A percentile compares a stretch with the other conserved stretches of the same genome.
Evolutionary conservation across 768 basidiomycete genomes (phyloP).

Genomic region (Tulasnella sp.): DNA sequence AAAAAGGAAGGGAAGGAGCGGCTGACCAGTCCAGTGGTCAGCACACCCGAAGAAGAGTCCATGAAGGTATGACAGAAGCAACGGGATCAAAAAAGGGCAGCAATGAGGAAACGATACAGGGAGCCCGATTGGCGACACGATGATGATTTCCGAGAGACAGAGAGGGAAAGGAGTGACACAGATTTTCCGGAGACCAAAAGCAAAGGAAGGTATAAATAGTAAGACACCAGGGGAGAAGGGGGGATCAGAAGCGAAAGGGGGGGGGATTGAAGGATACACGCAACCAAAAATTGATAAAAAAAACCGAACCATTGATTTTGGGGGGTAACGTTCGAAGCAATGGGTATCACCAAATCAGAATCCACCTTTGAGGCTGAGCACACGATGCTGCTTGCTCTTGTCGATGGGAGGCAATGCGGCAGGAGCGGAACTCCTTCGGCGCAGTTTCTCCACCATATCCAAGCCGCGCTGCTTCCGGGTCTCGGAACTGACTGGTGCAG

Average conservation of each 20-base stretch:
- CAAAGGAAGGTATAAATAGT: constrained; percentile 3
- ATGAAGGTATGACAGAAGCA: not conserved
- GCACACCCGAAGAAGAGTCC: not conserved
- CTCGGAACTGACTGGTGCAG: constrained; percentile 14
- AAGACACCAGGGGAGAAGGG: constrained; percentile 6
- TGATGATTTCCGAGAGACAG: constrained; percentile 4
- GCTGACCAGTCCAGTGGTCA: constrained; percentile 1
- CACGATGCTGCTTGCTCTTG: not conserved
- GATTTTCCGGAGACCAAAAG: not conserved
- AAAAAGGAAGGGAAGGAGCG: not conserved
- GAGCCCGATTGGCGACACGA: not conserved
- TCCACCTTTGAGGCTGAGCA: constrained; percentile 9
- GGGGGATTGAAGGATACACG: not conserved
- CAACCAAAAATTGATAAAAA: not conserved
- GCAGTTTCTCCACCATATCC: constrained; percentile 26
- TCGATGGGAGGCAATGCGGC: constrained; percentile 17
- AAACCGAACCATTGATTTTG: not conserved
- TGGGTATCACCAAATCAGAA: not conserved
- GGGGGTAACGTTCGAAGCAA: not conserved
- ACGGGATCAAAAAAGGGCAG: too few relatives aligned
- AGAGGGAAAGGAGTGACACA: not conserved
- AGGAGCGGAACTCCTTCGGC: constrained; percentile 25
- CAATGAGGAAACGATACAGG: not conserved
- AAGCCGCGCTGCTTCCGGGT: constrained; percentile 22
- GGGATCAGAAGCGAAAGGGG: not conserved